Base-by-base conservation (phyloP, 495 filamentous ascomycete species). In the Parachaetomium inaequale region DNA sequence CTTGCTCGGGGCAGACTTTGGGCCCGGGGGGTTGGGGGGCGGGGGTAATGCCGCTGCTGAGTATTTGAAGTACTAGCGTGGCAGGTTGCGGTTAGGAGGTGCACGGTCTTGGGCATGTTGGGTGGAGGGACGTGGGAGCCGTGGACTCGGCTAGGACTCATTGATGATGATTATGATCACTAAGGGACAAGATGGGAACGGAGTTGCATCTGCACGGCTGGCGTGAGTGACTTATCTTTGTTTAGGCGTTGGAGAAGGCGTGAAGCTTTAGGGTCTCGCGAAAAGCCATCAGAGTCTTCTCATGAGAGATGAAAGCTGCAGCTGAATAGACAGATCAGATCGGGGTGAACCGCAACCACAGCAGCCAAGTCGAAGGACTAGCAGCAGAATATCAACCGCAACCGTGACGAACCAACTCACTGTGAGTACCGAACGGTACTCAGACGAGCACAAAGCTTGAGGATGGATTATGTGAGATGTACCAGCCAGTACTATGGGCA, bases 191-290 rank as follows among this genome's bases (percentile, higher is more conserved):
- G 19, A 31, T 26, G 36, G 52, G 32, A n/a, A 26, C n/a, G 52
- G 52, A 42, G 6, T 28, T 26, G 52, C 52, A 55, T 55, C 19
- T 38, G 34, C 52, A 42, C 52, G 34, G 52, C 23, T 28, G 34
- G 52, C 52, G 52, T 17, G 19, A 55, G 19, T 21, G 28, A 21
- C 38, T 12, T 28, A 19, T 15, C 15, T 42, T 28, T 40, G 11
- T 40, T 55, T 21, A 17, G 34, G 23, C 32, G 52, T 55, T 55
- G 14, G 34, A 55, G 52, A 42, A 14, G 36, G 52, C 7, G 15
- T 26, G 19, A 15, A 28, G 21, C 6, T 31, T 19, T 36, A 17
- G 51, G 29, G 49, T 52, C n/a, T 32, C 49, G n/a, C 43, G 7
- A 23, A 17, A 10, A 46, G 42, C 42, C 7, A 46, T 23, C 14